These are phyloP conservation scores for Pezicula neosporulosa DNA, from an alignment of 2,329 filamentous ascomycete species.

Conservation along the genomic window DNA sequence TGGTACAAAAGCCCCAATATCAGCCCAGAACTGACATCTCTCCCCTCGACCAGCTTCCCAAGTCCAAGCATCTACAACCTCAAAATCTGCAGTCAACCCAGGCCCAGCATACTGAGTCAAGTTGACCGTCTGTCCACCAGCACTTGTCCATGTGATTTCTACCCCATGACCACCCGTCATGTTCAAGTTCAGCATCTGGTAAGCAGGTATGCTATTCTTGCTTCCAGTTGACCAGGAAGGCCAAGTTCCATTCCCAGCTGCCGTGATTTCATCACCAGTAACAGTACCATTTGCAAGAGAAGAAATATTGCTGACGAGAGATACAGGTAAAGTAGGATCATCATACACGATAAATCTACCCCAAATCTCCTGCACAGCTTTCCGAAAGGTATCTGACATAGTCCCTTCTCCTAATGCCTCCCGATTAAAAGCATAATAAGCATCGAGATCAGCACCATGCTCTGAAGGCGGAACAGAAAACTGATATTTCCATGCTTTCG, in stretches of 20 bases:
- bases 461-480: constrained; percentile 33
- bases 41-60: constrained; percentile 14
- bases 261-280: constrained; percentile 4
- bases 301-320: constrained; percentile 1
- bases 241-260: constrained; percentile 4
- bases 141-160: background rate
- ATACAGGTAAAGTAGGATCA: constrained; percentile 4
- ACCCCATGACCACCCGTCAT: constrained; percentile 7
- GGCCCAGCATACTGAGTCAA: constrained; percentile 8
- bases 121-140: constrained; percentile 3
- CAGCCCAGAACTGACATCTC: constrained; percentile 13
- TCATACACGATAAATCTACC: constrained; percentile 10
- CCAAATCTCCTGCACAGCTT: constrained; percentile 11
- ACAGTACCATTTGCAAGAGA: constrained; percentile 2
- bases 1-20: constrained; percentile 7
- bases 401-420: constrained; percentile 5
- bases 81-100: constrained; percentile 3
- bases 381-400: constrained; percentile 7
- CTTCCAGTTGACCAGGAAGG: constrained; percentile 1
- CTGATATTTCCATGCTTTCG: constrained; percentile 39
- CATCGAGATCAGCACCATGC: constrained; percentile 31
- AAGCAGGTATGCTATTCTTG: background rate
- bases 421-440: constrained; percentile 27
- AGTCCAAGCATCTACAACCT: constrained; percentile 12
- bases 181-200: constrained; percentile 11